Evolutionary conservation across 2,329 filamentous ascomycete species (phyloP), one percentile per base, ranked within the genome.

Genomic region (Botrytis elliptica): DNA sequence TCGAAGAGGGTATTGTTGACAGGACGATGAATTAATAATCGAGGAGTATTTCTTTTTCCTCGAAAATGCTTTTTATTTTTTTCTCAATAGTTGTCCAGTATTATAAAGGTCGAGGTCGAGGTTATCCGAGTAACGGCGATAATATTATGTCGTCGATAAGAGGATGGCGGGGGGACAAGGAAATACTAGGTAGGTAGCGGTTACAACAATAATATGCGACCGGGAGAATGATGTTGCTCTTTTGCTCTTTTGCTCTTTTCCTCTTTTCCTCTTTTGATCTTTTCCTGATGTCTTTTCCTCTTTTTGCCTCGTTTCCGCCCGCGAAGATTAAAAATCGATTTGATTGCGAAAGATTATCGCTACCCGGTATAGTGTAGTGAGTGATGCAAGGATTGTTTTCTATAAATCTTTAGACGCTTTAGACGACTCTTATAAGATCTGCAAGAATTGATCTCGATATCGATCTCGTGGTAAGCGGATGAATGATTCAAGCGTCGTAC

Each of bases 61-160:
- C 49, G 52, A 25, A 66, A 59, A 57, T 36, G 60, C 52, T 57
- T 57, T 55, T 57, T 8, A 4, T 18, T 57, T 29, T 42, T 18
- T 49, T 55, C 64, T 73, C 59, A 75, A 72, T 66, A 73, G 33
- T 59, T 60, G 36, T 33, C 22, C n/a, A 57, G 52, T 57, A 57
- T 29, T 18, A 52, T 70, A 46, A 33, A 52, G 46, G 72, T 49
- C 20, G 46, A 49, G 46, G 25, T 55, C n/a, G 44, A 52, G 52
- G 72, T 74, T 71, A 74, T 71, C 70, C 38, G 59, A 38, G 18
- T 42, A 25, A 64, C 60, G 22, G 72, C 64, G 70, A 75, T 76
- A 74, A 73, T 74, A 74, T 55, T 71, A 65, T 65, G 71, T 71
- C 40, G 55, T 75, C 71, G 76, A 79, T 79, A 77, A 76, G 77